phyloP scores from a whole-genome alignment of 352 stramenopile species.

The Phytophthora cryptogea region DNA sequence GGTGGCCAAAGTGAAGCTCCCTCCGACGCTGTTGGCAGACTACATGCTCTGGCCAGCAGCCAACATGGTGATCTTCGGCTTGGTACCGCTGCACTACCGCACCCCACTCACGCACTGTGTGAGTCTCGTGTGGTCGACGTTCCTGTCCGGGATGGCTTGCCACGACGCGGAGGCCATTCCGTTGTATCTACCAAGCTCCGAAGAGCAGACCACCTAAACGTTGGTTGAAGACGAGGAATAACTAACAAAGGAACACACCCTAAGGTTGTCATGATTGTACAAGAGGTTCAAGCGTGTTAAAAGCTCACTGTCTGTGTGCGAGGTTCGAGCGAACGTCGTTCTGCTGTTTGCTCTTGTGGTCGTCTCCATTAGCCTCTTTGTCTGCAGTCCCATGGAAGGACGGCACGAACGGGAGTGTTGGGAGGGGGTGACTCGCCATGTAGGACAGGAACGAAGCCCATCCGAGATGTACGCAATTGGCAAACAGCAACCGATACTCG shows the following conservation, averaged over 20 bases:
- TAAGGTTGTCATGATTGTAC: constrained; percentile 1
- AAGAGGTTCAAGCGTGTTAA: background rate
- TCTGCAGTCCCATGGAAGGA: constrained; percentile 2
- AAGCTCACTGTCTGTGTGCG: constrained; percentile 1
- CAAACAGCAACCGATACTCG: constrained; percentile 36
- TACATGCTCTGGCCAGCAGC: constrained; percentile 49
- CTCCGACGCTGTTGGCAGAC: constrained; percentile 40
- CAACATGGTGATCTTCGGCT: constrained; percentile 38
- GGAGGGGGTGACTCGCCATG: constrained; percentile 26
- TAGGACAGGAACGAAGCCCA: constrained; percentile 45
- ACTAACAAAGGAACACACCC: background rate
- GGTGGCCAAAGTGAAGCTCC: constrained; percentile 35
- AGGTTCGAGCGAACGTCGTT: constrained; percentile 4
- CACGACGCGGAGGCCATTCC: constrained; percentile 10
- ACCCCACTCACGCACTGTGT: constrained; percentile 43
- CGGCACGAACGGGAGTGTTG: constrained; percentile 10
- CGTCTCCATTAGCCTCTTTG: constrained; percentile 1
- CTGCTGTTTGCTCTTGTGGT: constrained; percentile 3
- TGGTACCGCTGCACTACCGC: constrained; percentile 46
- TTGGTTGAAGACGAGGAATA: constrained; percentile 1
- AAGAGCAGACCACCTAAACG: background rate
- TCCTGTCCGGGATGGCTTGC: constrained; percentile 40
- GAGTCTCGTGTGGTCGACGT: constrained; percentile 45
- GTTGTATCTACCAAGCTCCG: constrained; percentile 1
- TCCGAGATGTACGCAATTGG: constrained; percentile 37